Evolutionary conservation across 768 basidiomycete genomes (phyloP), one percentile per base, ranked within the genome.

Genomic region (Lentinula aciculospora): DNA sequence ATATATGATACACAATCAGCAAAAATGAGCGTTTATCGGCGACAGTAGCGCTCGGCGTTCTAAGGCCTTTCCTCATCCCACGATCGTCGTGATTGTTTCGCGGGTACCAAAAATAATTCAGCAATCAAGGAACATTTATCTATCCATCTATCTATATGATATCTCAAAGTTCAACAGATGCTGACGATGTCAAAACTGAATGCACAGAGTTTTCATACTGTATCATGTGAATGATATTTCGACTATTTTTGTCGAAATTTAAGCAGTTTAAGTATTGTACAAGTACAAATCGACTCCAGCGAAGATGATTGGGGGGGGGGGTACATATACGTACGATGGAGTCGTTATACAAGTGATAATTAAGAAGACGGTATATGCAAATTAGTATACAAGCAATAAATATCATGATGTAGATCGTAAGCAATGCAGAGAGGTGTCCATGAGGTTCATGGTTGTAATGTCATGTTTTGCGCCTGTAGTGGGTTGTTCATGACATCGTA

Each of bases 401-500:
- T 56, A 56, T 56, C 51, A 56, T 63, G 47, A 46, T 45, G 47
- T 32, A 42, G 53, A 37, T 53, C 46, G 57, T 53, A 48, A 61
- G 49, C 29, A 31, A 60, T 53, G 49, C 28, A 55, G 32, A 45
- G 47, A 42, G 29, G 49, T n/a, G 49, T 28, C 12, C 12, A 61
- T 25, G 53, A 45, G n/a, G 57, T 61, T 73, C 73, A 84, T 74
- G 79, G 75, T 66, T 79, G 77, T 64, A 85, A 70, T 60, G 79
- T 67, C 74, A 85, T 78, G 62, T 76, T 81, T 60, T 80, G 79
- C 49, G 81, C 68, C 63, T 83, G 83, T 63, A 86, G 63, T 50
- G 78, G 72, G 60, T 73, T 77, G 65, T 74, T 78, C 74, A 81
- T 68, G 63, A 82, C 74, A 66, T 85, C 80, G 63, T 80, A 83